Base-by-base conservation (phyloP, 441 rosid genomes). In the Manihot esculenta region DNA sequence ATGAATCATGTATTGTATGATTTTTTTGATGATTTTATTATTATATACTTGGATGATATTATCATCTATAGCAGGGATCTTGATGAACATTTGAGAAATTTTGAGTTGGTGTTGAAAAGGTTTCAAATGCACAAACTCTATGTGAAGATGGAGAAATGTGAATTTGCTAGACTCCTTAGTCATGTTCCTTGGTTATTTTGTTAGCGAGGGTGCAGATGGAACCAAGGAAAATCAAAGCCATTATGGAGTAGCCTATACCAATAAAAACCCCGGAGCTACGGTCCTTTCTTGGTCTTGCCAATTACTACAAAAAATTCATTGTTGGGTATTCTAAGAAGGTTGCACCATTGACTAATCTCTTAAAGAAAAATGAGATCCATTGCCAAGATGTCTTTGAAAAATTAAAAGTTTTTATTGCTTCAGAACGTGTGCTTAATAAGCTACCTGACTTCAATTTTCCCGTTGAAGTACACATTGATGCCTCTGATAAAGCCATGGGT, bases 71-170 rank as follows among this genome's bases (percentile, higher is more conserved):
- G n/a, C n/a, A n/a, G n/a, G n/a, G n/a, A n/a, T n/a, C n/a, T n/a
- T n/a, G 27, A 41, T 12, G 49, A 61, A 4, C 48, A 38, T 5
- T n/a, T 61, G 48, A 1, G 0, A 21, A 11, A 66, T 35, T 50
- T 50, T 0, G 1, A 17, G 4, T 0, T 1, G 3, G 59, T 50
- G 47, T 9, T 50, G 0, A 0, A 0, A 6, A 10, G 10, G 0
- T 15, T 51, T 0, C 0, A 8, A 2, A 7, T n/a, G 10, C 0
- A 17, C 10, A 7, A 50, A 12, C 13, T 50, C 0, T 7, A 26
- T 9, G 9, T 67, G 5, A 67, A 67, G 17, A 12, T 12, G 7
- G 70, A 17, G 10, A 38, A 53, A 1, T 38, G 9, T 21, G 50
- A 67, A 5, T 67, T 67, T 67, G 7, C 14, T 3, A 8, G 11